A percentile compares a stretch with the other conserved stretches of the same genome.
Evolutionary conservation across 139 green algal species (phyloP).

Genomic region (Coelastrella sp.): DNA sequence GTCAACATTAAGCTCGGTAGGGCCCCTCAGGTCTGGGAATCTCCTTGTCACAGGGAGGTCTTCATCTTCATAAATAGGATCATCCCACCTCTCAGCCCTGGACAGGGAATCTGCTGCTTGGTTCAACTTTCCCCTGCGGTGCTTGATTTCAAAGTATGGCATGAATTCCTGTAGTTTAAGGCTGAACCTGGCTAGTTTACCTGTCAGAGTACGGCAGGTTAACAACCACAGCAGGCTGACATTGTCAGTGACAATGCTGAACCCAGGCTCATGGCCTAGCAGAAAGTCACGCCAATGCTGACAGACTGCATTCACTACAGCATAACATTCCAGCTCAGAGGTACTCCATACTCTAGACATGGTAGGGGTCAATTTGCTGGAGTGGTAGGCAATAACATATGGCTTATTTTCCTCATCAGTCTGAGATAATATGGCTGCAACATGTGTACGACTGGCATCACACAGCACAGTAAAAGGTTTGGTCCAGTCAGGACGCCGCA

Average conservation of each 20-base stretch:
- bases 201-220: not conserved
- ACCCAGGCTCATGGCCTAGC: not conserved
- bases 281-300: slow-evolving; percentile 30
- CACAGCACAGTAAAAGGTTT: slow-evolving; percentile 48
- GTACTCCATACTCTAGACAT: not conserved
- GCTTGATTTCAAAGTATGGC: slow-evolving; percentile 11
- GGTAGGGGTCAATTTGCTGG: not conserved
- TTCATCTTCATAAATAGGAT: not conserved
- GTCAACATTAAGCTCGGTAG: too few species aligned
- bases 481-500: slow-evolving; percentile 33
- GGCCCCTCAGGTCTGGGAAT: too few species aligned
- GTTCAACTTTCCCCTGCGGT: slow-evolving; percentile 17
- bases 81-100: not conserved
- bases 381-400: slow-evolving; percentile 40
- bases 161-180: slow-evolving; percentile 38
- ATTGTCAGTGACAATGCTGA: slow-evolving; percentile 46
- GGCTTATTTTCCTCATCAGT: not conserved
- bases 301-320: slow-evolving; percentile 40
- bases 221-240: slow-evolving; percentile 28
- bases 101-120: not conserved
- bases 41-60: too few species aligned
- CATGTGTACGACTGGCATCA: slow-evolving; percentile 28
- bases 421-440: slow-evolving; percentile 46
- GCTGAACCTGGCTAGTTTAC: slow-evolving; percentile 37
- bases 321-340: slow-evolving; percentile 41